Conservation (phyloP, 768 basidiomycete genomes). For the Roridomyces roridus region DNA sequence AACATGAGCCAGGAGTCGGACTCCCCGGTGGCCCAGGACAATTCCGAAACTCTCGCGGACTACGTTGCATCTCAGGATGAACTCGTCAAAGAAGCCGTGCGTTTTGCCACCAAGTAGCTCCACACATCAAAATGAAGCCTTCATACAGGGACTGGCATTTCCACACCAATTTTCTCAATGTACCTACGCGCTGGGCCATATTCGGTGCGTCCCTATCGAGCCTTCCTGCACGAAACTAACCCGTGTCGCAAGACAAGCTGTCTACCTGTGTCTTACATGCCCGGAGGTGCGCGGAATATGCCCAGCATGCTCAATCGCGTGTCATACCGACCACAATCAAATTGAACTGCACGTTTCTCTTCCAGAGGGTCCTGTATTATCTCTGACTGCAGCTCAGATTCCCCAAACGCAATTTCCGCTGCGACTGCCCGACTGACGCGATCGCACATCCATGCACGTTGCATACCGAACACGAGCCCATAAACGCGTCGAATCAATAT, state of each 20-base stretch:
- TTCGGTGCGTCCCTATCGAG: constrained; percentile 44
- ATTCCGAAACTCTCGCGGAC: constrained; percentile 40
- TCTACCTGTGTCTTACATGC: constrained; percentile 84
- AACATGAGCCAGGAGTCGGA: no score
- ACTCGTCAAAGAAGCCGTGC: constrained; percentile 54
- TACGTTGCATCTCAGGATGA: constrained; percentile 54
- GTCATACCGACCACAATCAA: constrained; percentile 87
- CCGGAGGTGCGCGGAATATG: constrained; percentile 73
- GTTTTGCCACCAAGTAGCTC: constrained; percentile 27
- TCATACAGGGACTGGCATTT: constrained; percentile 49
- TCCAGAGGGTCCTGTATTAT: no score
- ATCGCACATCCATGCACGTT: constrained; percentile 69
- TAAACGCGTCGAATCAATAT: constrained; percentile 68
- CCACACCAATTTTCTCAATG: constrained; percentile 72
- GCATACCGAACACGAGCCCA: constrained; percentile 57
- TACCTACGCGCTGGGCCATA: constrained; percentile 61
- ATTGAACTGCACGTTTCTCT: constrained; percentile 64
- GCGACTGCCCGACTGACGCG: constrained; percentile 80
- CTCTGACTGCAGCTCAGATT: constrained; percentile 48
- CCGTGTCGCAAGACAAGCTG: constrained; percentile 61
- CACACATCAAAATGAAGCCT: constrained; percentile 36
- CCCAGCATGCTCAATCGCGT: constrained; percentile 84
- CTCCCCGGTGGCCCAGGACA: not conserved
- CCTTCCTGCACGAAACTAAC: constrained; percentile 9
- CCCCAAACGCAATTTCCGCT: constrained; percentile 82